These are phyloP conservation scores for Vaccinium vitisidaea DNA, from an alignment of 148 eudicot species.

Conservation along the genomic window DNA sequence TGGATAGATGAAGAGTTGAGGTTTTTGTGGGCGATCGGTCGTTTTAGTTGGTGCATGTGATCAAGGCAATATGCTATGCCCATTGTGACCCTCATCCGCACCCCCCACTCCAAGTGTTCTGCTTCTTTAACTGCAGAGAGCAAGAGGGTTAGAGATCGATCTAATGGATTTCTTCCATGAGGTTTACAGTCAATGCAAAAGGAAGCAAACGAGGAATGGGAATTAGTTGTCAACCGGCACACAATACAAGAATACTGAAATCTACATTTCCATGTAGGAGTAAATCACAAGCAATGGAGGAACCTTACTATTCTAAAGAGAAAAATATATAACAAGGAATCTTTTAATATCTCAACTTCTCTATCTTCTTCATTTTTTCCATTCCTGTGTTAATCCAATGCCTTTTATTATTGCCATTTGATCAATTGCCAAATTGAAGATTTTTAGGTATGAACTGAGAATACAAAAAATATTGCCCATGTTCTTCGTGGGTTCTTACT, in stretches of 20 bases:
- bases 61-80: constrained; percentile 90
- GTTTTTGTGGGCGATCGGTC: constrained; percentile 53
- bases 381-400: background rate
- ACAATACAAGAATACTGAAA: background rate
- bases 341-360: background rate
- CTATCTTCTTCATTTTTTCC: background rate
- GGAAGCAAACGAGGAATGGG: background rate
- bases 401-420: background rate
- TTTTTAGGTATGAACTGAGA: too few relatives aligned
- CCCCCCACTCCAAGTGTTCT: constrained; percentile 85
- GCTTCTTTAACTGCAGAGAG: constrained; percentile 74
- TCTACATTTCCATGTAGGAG: background rate
- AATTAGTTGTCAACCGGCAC: background rate
- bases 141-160: background rate
- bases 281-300: background rate
- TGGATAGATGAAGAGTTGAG: constrained; percentile 61
- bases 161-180: background rate
- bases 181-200: background rate
- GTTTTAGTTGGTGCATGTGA: constrained; percentile 72
- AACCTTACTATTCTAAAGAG: background rate
- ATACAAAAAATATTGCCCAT: background rate
- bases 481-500: background rate
- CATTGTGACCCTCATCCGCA: constrained; percentile 71
- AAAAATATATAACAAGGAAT: background rate
- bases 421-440: background rate